These are phyloP conservation scores for Dothideomycetidae sp. DNA, from an alignment of 2,329 filamentous ascomycete genomes.

Conservation along the genomic window DNA sequence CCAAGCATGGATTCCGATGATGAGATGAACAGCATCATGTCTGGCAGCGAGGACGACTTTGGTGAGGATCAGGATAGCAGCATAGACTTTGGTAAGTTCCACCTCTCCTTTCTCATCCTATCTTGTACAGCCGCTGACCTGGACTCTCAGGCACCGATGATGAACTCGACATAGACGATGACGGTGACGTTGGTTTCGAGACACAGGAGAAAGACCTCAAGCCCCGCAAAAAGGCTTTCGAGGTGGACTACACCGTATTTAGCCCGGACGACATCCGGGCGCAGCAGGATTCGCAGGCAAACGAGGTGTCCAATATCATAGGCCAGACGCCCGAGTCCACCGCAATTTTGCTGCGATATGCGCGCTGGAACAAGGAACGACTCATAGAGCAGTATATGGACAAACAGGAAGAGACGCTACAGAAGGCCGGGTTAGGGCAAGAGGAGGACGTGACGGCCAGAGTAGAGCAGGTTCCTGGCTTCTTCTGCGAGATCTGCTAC, in stretches of 20 bases:
- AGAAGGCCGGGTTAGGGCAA: slow-evolving; percentile 67
- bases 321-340: slow-evolving; percentile 79
- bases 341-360: slow-evolving; percentile 77
- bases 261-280: slow-evolving; percentile 66
- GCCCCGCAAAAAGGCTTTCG: slow-evolving; percentile 59
- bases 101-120: background rate
- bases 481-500: slow-evolving; percentile 90
- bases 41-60: slow-evolving; percentile 55
- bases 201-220: slow-evolving; percentile 58
- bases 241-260: slow-evolving; percentile 73
- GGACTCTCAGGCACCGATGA: slow-evolving; percentile 31
- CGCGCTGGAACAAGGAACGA: slow-evolving; percentile 91
- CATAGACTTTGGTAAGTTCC: slow-evolving; percentile 25
- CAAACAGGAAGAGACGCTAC: slow-evolving; percentile 59
- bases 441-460: slow-evolving; percentile 48
- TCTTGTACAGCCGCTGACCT: slow-evolving; percentile 25
- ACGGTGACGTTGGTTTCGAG: slow-evolving; percentile 45
- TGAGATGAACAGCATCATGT: slow-evolving; percentile 75
- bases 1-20: slow-evolving; percentile 85
- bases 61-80: slow-evolving; percentile 57
- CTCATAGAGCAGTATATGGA: slow-evolving; percentile 97
- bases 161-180: slow-evolving; percentile 39
- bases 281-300: slow-evolving; percentile 74
- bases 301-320: slow-evolving; percentile 82
- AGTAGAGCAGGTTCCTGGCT: slow-evolving; percentile 58